Evolutionary conservation across 2,329 filamentous ascomycete species (phyloP).

Genomic region (Venturia aucupariae): DNA sequence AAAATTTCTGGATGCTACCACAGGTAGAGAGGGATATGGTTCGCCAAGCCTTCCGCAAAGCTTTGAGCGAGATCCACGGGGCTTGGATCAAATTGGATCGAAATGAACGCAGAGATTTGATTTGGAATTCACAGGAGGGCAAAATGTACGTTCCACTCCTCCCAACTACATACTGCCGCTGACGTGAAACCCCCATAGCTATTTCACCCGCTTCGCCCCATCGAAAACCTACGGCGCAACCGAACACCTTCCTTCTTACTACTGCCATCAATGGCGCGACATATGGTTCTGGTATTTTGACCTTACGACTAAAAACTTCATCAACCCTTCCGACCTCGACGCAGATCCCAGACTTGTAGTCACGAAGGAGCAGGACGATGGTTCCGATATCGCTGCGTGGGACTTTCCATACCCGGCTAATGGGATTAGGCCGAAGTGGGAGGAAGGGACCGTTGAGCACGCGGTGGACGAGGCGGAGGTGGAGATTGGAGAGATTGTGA

Average conservation of each 20-base stretch:
- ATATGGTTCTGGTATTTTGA: background rate
- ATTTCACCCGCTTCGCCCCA: background rate
- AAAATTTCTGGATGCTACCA: constrained; percentile 3
- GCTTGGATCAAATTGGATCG: background rate
- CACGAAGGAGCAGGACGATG: background rate
- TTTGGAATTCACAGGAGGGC: background rate
- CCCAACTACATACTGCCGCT: background rate
- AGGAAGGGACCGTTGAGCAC: constrained; percentile 53
- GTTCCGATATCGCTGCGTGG: background rate
- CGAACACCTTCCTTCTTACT: background rate
- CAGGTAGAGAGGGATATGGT: constrained; percentile 1
- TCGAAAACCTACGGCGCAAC: background rate
- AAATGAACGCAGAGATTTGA: background rate
- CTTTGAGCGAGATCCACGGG: background rate
- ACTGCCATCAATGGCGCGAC: background rate
- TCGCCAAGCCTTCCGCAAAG: constrained; percentile 7
- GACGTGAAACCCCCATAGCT: background rate
- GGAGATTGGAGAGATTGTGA: constrained; percentile 89
- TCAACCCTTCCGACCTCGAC: background rate
- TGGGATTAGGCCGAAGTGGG: background rate
- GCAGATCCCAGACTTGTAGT: background rate
- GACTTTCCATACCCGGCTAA: background rate
- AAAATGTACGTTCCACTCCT: background rate
- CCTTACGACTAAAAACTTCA: background rate
- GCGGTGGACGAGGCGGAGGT: constrained; percentile 98